Evolutionary conservation across 345 rosid species (phyloP), one percentile per base, ranked within the genome.

Genomic region (Eucalyptus sp.): DNA sequence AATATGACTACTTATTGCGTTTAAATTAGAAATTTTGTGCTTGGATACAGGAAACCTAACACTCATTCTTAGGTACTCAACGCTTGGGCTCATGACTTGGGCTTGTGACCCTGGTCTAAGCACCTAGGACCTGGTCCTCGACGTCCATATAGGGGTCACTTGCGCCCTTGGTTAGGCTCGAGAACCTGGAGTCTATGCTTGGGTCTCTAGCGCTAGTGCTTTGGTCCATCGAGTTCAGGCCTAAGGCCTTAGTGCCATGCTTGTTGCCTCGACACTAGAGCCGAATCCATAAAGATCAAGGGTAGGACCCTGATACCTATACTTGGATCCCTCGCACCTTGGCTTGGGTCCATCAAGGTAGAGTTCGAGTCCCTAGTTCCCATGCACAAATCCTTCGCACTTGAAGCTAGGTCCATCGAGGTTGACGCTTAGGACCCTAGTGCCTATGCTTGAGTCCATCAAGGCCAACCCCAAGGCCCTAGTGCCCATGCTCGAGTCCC

Each of bases 181-280:
- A 54, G 58, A 54, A 20, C 24, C 10, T 52, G 1, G 60, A 20
- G 27, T 54, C 10, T 1, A 3, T 54, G 60, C 25, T 54, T 54
- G 1, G 27, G 60, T 22, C 27, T 54, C 60, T 1, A 4, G 2
- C 27, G 0, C 0, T 20, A 0, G 12, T 56, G 62, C 27, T 56
- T 56, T 2, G 27, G 62, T 56, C 11, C 12, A 56, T 22, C 1
- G 1, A 56, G 62, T 2, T 24, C 3, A 1, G 1, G 27, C 62
- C 27, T 56, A 24, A 24, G 62, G 12, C 62, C 62, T 1, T 22
- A 8, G 27, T 54, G 56, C 1, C 1, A 1, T 52, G 56, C 56
- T 52, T 0, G 24, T 52, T 52, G 56, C 56, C 24, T 52, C 0
- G 9, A 3, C 22, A 18, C 24, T 52, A 18, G 56, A 52, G 56